These are phyloP conservation scores for Leccinum cinnamomeum DNA, from an alignment of 1,284 basidiomycete species.

Conservation along the genomic window DNA sequence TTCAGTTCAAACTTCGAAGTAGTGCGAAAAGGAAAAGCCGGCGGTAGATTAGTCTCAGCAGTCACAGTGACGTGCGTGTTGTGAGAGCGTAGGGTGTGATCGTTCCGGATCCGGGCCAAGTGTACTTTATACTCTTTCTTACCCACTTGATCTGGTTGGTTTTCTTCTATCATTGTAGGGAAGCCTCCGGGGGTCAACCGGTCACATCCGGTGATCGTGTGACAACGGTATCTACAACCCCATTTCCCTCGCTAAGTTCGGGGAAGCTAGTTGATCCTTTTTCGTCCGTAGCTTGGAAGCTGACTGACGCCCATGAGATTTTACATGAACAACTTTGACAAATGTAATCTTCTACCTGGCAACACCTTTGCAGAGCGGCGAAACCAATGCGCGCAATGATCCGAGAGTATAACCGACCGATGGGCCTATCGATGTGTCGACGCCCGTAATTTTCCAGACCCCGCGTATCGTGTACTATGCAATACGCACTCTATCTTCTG, in stretches of 20 bases:
- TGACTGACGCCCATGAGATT: background rate
- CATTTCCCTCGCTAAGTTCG: no score
- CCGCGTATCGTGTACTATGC: no score
- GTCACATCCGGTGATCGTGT: no score
- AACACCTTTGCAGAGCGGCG: no score
- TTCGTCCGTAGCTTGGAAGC: background rate
- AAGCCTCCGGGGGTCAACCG: background rate
- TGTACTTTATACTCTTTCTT: background rate
- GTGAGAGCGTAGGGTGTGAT: background rate
- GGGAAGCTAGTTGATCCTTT: no score
- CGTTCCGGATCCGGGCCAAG: background rate
- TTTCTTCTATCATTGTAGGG: background rate
- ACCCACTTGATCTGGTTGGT: background rate
- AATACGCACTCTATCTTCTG: no score
- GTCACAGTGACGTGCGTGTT: background rate
- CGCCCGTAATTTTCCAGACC: no score
- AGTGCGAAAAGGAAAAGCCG: background rate
- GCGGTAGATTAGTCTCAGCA: background rate
- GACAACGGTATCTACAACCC: no score
- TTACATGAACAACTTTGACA: background rate
- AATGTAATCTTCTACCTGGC: no score
- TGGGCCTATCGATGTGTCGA: no score
- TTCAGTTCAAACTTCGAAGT: background rate
- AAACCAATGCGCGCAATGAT: no score
- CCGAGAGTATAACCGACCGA: no score